These are phyloP conservation scores for Herpomyces periplanetae DNA, from an alignment of 2,329 filamentous ascomycete species.

Conservation along the genomic window DNA sequence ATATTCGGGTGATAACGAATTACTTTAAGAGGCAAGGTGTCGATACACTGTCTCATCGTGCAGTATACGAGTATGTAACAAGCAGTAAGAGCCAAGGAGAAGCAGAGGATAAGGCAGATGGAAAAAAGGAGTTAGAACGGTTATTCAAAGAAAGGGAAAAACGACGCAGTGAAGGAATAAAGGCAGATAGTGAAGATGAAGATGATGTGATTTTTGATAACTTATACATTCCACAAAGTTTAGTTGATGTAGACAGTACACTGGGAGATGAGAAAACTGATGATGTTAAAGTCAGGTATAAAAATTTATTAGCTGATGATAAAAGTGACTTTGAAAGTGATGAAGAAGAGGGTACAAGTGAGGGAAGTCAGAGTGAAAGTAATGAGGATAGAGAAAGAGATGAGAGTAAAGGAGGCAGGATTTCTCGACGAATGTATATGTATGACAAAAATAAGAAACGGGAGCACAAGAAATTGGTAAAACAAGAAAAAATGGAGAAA, in stretches of 20 bases:
- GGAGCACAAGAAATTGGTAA: constrained; percentile 55
- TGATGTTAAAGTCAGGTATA: constrained; percentile 7
- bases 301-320: constrained; percentile 8
- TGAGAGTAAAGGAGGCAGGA: constrained; percentile 18
- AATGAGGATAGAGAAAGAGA: constrained; percentile 8
- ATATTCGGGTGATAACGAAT: constrained; percentile 80
- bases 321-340: constrained; percentile 5
- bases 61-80: constrained; percentile 52
- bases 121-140: constrained; percentile 20
- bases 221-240: constrained; percentile 6
- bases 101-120: constrained; percentile 18
- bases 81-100: constrained; percentile 16
- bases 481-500: constrained; percentile 80
- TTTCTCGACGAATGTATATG: constrained; percentile 48
- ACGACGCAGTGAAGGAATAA: constrained; percentile 13
- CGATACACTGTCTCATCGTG: constrained; percentile 32
- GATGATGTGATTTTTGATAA: constrained; percentile 6
- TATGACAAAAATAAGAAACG: no score
- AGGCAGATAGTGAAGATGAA: constrained; percentile 5
- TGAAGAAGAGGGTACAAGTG: constrained; percentile 3
- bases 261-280: constrained; percentile 8
- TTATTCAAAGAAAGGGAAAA: constrained; percentile 17
- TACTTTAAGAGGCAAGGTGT: constrained; percentile 68
- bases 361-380: constrained; percentile 12
- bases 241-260: constrained; percentile 9